Percentiles rank a stretch among this genome's conserved stretches.
These are phyloP conservation scores for Bidens hawaiensis DNA, from an alignment of 140 eudicot species.

Conservation along the genomic window DNA sequence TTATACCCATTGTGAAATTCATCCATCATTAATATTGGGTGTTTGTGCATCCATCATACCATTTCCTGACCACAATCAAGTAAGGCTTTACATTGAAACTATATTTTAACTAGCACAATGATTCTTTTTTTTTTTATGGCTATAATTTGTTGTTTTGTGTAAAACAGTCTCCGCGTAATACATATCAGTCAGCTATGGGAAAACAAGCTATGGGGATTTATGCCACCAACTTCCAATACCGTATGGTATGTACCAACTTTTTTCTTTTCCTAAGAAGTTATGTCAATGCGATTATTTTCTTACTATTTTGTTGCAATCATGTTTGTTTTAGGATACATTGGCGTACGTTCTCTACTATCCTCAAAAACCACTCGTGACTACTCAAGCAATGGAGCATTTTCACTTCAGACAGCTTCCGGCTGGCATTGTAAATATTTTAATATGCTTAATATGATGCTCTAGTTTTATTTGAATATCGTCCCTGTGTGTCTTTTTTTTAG, in stretches of 20 bases:
- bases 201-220: constrained; percentile 99
- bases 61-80: constrained; percentile 98
- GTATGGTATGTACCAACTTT: constrained; percentile 54
- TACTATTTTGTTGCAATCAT: neutral
- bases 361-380: constrained; percentile 94
- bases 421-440: constrained; percentile 50
- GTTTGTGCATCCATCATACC: constrained; percentile 99
- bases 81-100: neutral
- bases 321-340: constrained; percentile 71
- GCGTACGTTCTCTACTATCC: constrained; percentile 96
- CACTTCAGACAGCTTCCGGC: constrained; percentile 99
- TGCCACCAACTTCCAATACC: constrained; percentile 85
- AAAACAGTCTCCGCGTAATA: constrained; percentile 94
- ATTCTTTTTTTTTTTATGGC: neutral
- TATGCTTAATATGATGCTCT: neutral
- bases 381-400: constrained; percentile 97
- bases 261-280: too few relatives aligned
- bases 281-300: neutral
- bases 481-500: constrained; percentile 24
- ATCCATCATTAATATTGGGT: constrained; percentile 88
- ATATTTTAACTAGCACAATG: neutral
- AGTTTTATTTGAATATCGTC: neutral
- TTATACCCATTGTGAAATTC: constrained; percentile 98
- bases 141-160: constrained; percentile 2
- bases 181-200: constrained; percentile 98